Percentiles rank a stretch among this genome's conserved stretches.
phyloP scores from a whole-genome alignment of 2,329 filamentous ascomycete species.

The Albophoma yamanashiensis region DNA sequence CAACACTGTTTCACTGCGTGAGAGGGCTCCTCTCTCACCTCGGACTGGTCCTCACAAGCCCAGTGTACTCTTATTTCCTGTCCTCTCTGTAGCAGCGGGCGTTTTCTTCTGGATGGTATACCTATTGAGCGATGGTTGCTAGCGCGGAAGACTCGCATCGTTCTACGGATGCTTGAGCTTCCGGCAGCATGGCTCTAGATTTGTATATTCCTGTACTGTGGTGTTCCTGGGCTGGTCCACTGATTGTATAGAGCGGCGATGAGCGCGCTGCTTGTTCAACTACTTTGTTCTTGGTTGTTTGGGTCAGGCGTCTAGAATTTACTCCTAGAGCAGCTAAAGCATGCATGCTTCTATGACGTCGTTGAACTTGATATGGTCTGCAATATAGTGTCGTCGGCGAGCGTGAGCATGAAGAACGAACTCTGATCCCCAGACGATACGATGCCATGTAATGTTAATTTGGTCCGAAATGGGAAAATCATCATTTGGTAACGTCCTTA shows the following conservation, averaged over 20 bases:
- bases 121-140: background rate
- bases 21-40: conserved; percentile 5
- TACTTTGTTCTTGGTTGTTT: background rate
- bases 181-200: background rate
- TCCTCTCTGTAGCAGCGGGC: background rate
- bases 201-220: background rate
- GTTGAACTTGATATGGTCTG: background rate
- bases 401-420: background rate
- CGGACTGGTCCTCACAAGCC: conserved; percentile 27
- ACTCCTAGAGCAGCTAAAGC: background rate
- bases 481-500: too few species aligned
- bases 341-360: background rate
- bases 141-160: background rate
- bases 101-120: background rate
- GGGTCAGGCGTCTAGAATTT: background rate
- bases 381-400: background rate
- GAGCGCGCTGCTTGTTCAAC: background rate
- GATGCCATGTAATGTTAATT: background rate
- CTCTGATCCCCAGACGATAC: background rate
- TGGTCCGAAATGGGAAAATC: too few species aligned
- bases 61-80: conserved; percentile 2
- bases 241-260: background rate
- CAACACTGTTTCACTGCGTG: background rate
- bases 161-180: background rate
- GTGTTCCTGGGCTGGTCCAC: background rate